Evolutionary conservation across 2,329 filamentous ascomycete species (phyloP).

Genomic region (Camillea tinctor): DNA sequence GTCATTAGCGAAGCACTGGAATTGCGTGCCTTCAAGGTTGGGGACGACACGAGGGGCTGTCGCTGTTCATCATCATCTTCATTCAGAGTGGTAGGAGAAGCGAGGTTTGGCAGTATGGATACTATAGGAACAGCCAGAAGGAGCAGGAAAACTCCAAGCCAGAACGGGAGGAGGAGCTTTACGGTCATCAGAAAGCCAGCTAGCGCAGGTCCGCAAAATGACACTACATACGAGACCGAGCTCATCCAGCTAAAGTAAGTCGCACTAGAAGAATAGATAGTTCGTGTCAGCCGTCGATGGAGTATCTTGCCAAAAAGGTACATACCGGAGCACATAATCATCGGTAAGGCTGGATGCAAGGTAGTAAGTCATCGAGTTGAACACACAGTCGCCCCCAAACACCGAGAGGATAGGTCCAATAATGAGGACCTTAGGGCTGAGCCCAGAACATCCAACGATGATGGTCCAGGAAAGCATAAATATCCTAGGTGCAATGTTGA

Average conservation of each 20-base stretch:
- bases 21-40: slow-evolving; percentile 37
- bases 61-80: slow-evolving; percentile 36
- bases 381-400: slow-evolving; percentile 50
- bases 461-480: slow-evolving; percentile 42
- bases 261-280: slow-evolving; percentile 31
- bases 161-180: slow-evolving; percentile 44
- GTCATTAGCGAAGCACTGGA: slow-evolving; percentile 15
- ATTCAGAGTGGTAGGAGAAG: background rate
- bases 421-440: slow-evolving; percentile 41
- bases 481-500: slow-evolving; percentile 44
- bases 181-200: slow-evolving; percentile 46
- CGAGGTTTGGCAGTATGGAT: slow-evolving; percentile 27
- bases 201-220: slow-evolving; percentile 45
- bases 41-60: slow-evolving; percentile 39
- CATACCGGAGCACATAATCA: slow-evolving; percentile 39
- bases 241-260: slow-evolving; percentile 52
- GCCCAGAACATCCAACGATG: slow-evolving; percentile 36
- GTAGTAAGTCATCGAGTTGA: slow-evolving; percentile 49
- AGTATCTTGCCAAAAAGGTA: background rate
- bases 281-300: slow-evolving; percentile 12
- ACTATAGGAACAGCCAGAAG: slow-evolving; percentile 34
- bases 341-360: slow-evolving; percentile 45
- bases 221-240: slow-evolving; percentile 47
- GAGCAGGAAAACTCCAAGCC: slow-evolving; percentile 38
- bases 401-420: slow-evolving; percentile 42